Evolutionary conservation across 495 filamentous ascomycete species (phyloP).

Genomic region (Aspergillus taichungensis): DNA sequence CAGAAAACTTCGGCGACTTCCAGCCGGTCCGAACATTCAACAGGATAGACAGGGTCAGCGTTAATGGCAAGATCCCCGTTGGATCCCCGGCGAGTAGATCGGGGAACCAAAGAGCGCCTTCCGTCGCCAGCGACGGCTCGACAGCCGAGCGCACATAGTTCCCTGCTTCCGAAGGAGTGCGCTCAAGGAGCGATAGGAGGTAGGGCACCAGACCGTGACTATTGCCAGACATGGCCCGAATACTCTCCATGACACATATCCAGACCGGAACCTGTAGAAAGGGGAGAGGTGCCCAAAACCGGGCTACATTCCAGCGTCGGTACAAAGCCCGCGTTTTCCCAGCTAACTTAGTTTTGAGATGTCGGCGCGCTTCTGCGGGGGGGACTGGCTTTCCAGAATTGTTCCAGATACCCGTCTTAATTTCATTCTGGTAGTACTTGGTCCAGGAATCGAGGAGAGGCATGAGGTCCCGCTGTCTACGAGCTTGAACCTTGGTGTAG

Average conservation of each 20-base stretch:
- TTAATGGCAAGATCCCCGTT: slow-evolving; percentile 53
- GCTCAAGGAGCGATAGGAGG: slow-evolving; percentile 16
- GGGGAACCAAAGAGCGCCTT: slow-evolving; percentile 75
- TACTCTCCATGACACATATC: slow-evolving; percentile 55
- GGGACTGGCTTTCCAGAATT: not conserved
- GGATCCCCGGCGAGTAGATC: slow-evolving; percentile 67
- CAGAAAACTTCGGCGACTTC: slow-evolving; percentile 11
- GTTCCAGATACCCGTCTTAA: slow-evolving; percentile 1
- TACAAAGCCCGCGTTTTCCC: slow-evolving; percentile 29
- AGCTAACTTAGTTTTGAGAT: slow-evolving; percentile 3
- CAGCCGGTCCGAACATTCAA: slow-evolving; percentile 27
- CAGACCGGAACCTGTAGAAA: slow-evolving; percentile 58
- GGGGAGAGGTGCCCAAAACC: slow-evolving; percentile 38
- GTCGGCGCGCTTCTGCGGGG: not conserved
- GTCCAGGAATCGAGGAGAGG: slow-evolving; percentile 47
- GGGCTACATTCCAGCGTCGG: slow-evolving; percentile 32
- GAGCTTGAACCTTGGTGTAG: slow-evolving; percentile 36
- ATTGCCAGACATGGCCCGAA: slow-evolving; percentile 56
- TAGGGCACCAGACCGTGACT: slow-evolving; percentile 44
- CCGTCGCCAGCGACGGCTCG: slow-evolving; percentile 51
- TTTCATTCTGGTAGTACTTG: slow-evolving; percentile 17
- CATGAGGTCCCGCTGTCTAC: slow-evolving; percentile 33
- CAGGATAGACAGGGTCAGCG: slow-evolving; percentile 37
- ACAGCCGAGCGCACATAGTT: slow-evolving; percentile 16
- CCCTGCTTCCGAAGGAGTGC: not conserved